Evolutionary conservation across 345 rosid species (phyloP).

Genomic region (Moricandia arvensis): DNA sequence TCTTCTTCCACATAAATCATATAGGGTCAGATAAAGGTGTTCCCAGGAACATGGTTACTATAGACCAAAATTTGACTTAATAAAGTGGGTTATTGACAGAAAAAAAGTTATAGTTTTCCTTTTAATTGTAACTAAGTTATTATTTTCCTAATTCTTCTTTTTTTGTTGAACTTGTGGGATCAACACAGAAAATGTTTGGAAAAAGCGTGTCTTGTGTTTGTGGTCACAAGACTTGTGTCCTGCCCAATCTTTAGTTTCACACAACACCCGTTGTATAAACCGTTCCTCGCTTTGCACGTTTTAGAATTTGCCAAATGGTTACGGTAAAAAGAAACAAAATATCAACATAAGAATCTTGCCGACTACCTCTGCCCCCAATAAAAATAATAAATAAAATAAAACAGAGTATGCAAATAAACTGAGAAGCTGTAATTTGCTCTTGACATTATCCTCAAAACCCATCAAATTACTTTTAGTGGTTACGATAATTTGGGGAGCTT

Average conservation of each 20-base stretch:
- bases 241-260: slow-evolving; percentile 25
- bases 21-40: no score
- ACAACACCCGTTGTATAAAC: slow-evolving; percentile 24
- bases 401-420: neutral
- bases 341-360: slow-evolving; percentile 24
- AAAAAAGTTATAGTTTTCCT: no score
- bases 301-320: neutral
- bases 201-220: slow-evolving; percentile 13
- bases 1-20: no score
- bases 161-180: slow-evolving; percentile 18
- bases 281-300: slow-evolving; percentile 26
- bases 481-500: slow-evolving; percentile 10
- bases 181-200: slow-evolving; percentile 25
- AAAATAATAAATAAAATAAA: neutral
- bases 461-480: slow-evolving; percentile 17
- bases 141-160: neutral
- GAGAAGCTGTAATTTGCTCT: neutral
- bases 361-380: slow-evolving; percentile 16
- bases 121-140: neutral
- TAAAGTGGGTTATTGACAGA: no score
- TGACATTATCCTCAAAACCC: neutral
- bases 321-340: slow-evolving; percentile 1
- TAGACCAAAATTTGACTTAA: no score
- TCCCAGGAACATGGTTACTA: no score
- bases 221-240: slow-evolving; percentile 30